Evolutionary conservation across 1,139 yeast genomes (phyloP).

Genomic region (Dujonia santamariae): DNA sequence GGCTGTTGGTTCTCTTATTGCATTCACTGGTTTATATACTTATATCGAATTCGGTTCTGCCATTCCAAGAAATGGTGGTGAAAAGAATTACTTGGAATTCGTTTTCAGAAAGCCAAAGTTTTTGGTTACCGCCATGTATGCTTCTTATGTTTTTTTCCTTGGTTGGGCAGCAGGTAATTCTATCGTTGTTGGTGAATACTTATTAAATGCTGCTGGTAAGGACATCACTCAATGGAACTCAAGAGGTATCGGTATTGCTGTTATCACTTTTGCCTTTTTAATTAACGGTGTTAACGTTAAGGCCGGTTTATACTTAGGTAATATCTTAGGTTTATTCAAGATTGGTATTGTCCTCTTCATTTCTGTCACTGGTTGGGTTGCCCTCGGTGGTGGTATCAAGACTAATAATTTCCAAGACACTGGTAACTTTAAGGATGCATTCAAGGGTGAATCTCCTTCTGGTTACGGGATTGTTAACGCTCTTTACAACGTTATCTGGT

Average conservation of each 20-base stretch:
- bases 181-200: slow-evolving; percentile 47
- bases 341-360: slow-evolving; percentile 65
- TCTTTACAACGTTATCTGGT: slow-evolving; percentile 78
- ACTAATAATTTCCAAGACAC: slow-evolving; percentile 47
- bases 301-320: slow-evolving; percentile 66
- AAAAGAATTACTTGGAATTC: slow-evolving; percentile 76
- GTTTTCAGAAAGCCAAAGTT: slow-evolving; percentile 68
- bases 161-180: slow-evolving; percentile 87
- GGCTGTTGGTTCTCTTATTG: slow-evolving; percentile 74
- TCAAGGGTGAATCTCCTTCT: slow-evolving; percentile 56
- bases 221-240: slow-evolving; percentile 74
- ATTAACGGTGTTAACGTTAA: slow-evolving; percentile 62
- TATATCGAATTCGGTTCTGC: slow-evolving; percentile 86
- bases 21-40: slow-evolving; percentile 70
- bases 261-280: slow-evolving; percentile 67
- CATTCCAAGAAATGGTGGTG: slow-evolving; percentile 86
- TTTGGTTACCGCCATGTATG: slow-evolving; percentile 71
- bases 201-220: slow-evolving; percentile 66
- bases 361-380: slow-evolving; percentile 78
- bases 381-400: slow-evolving; percentile 67
- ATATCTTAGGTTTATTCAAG: slow-evolving; percentile 69
- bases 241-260: slow-evolving; percentile 71
- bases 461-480: slow-evolving; percentile 80
- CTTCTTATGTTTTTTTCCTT: slow-evolving; percentile 68
- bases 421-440: slow-evolving; percentile 61